These are phyloP conservation scores for Fomitopsis pinicola DNA, from an alignment of 1,284 basidiomycete genomes.

Conservation along the genomic window DNA sequence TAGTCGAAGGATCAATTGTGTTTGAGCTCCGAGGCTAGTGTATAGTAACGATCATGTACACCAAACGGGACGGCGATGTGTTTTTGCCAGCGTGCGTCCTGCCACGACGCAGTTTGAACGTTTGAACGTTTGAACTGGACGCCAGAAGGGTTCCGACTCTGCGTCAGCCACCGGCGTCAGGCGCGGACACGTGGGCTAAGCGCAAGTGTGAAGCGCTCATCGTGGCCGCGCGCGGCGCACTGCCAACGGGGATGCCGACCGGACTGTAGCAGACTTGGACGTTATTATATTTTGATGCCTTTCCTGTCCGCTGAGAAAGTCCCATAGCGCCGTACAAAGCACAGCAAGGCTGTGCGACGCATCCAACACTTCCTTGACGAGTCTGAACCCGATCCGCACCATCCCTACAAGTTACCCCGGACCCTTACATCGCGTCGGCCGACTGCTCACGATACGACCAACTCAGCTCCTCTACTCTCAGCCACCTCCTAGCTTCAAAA, in stretches of 20 bases:
- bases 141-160: too few relatives aligned
- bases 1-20: too few relatives aligned
- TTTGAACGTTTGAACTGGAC: too few relatives aligned
- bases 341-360: conserved; percentile 1
- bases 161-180: too few relatives aligned
- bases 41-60: too few relatives aligned
- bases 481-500: background rate
- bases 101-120: too few relatives aligned
- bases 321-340: background rate
- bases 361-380: background rate
- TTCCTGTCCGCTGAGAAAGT: background rate
- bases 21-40: too few relatives aligned
- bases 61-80: too few relatives aligned
- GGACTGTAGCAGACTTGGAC: background rate
- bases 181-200: too few relatives aligned
- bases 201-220: too few relatives aligned
- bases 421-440: background rate
- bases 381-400: background rate
- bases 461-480: background rate
- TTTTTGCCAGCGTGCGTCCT: too few relatives aligned
- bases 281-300: background rate
- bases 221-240: too few relatives aligned
- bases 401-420: background rate
- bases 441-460: background rate
- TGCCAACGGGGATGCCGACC: background rate